Percentiles rank a stretch among this genome's conserved stretches.
Conservation (phyloP, 176 grass and related monocot species). For the Bromus sterilis region DNA sequence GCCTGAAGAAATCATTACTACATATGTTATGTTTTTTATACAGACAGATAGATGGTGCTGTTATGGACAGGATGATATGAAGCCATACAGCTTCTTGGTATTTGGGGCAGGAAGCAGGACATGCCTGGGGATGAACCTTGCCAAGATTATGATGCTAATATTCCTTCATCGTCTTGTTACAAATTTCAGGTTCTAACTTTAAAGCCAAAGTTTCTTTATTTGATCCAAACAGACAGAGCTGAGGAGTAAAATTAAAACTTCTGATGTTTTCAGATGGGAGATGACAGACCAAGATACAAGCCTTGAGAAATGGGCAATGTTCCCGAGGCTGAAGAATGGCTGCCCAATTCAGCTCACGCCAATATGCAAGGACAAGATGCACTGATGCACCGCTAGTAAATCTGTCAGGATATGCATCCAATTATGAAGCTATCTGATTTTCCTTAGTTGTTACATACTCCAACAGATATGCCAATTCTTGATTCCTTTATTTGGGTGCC, state of each 20-base stretch:
- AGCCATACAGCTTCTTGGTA: slow-evolving; percentile 58
- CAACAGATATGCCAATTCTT: background rate
- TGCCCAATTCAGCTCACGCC: slow-evolving; percentile 52
- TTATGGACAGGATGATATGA: slow-evolving; percentile 41
- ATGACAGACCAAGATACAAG: slow-evolving; percentile 59
- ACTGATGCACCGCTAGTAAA: background rate
- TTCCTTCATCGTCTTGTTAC: slow-evolving; percentile 76
- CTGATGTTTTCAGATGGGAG: slow-evolving; percentile 44
- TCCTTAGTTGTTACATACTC: background rate
- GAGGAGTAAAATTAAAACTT: background rate
- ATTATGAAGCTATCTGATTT: background rate
- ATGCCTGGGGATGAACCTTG: slow-evolving; percentile 85
- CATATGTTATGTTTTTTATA: background rate
- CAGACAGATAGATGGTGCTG: background rate
- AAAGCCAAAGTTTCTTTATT: background rate
- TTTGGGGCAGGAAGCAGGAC: slow-evolving; percentile 79
- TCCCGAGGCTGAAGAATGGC: slow-evolving; percentile 74
- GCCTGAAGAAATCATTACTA: background rate
- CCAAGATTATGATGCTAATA: slow-evolving; percentile 91
- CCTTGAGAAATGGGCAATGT: slow-evolving; percentile 84
- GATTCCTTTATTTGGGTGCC: background rate
- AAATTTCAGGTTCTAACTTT: slow-evolving; percentile 41
- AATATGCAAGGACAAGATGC: slow-evolving; percentile 7
- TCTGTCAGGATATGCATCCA: background rate
- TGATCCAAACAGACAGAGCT: background rate